Evolutionary conservation across 768 basidiomycete genomes (phyloP), one percentile per base, ranked within the genome.

Genomic region (Collybiopsis luxurians): DNA sequence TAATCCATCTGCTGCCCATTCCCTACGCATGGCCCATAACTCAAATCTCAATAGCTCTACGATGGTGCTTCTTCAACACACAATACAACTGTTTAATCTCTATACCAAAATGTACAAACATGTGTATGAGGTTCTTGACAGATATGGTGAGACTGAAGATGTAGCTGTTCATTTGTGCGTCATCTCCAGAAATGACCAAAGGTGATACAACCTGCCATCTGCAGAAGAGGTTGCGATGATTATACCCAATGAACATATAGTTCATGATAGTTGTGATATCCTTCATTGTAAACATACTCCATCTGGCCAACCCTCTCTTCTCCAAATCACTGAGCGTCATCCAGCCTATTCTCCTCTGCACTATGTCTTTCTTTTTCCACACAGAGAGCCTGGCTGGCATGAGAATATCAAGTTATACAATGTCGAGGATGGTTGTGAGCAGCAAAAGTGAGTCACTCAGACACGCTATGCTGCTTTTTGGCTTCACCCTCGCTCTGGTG

Each of bases 331-430:
- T 55, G 69, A 81, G 1, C 53, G 65, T 0, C 64, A 75, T 58
- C 67, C 72, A 3, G 52, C 63, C 0, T 82, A 80, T 59, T 28
- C 59, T 0, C 60, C 76, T 0, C 64, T 81, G 0, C 73, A 78
- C 13, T 80, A 79, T 73, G 70, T 75, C 0, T 59, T 82, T 0
- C 65, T 82, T 1, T 79, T 80, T 66, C 74, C 78, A 3, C 17
- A 49, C 38, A 76, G 76, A 2, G 61, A 73, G 13, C 42, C 61
- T 40, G 77, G 77, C 2, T 81, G 73, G 77, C 66, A 71, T 57
- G 12, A 59, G 4, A 28, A 66, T 0, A 60, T 75, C 3, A n/a
- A n/a, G n/a, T n/a, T 57, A 0, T 38, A 67, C 12, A 53, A 60
- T 17, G 43, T 51, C 59, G 9, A 38, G 36, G 9, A 38, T 38